Percentiles rank a stretch among this genome's conserved stretches.
Conservation (phyloP, 495 filamentous ascomycete genomes). For the Aspergillus cristatus region DNA sequence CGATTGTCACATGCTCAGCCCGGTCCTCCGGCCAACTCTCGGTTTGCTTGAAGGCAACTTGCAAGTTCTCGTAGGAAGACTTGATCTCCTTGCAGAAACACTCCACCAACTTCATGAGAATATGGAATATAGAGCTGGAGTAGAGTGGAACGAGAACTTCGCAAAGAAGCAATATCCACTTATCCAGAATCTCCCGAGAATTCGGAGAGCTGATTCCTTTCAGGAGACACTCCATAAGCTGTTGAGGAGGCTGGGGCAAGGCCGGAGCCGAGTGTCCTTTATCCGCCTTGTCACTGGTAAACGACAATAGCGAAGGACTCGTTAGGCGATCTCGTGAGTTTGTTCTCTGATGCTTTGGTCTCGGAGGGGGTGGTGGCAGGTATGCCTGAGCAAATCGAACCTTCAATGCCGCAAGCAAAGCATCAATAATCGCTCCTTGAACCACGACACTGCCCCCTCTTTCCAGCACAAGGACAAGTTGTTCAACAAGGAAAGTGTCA, state of each 20-base stretch:
- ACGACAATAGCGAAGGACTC: slow-evolving; percentile 39
- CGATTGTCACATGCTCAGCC: slow-evolving; percentile 47
- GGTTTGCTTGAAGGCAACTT: slow-evolving; percentile 33
- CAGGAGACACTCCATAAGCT: slow-evolving; percentile 72
- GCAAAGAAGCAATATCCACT: slow-evolving; percentile 81
- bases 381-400: slow-evolving; percentile 47
- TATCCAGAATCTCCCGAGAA: slow-evolving; percentile 72
- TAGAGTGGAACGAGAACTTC: slow-evolving; percentile 71
- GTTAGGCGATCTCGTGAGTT: slow-evolving; percentile 36
- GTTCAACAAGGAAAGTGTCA: slow-evolving; percentile 62
- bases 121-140: slow-evolving; percentile 75
- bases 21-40: slow-evolving; percentile 36
- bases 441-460: slow-evolving; percentile 36
- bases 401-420: slow-evolving; percentile 60
- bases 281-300: slow-evolving; percentile 39
- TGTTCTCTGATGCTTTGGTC: slow-evolving; percentile 33
- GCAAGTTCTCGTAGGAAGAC: slow-evolving; percentile 57
- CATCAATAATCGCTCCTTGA: slow-evolving; percentile 67
- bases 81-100: slow-evolving; percentile 72
- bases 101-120: slow-evolving; percentile 81
- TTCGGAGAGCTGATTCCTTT: slow-evolving; percentile 68
- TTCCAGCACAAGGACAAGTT: slow-evolving; percentile 54
- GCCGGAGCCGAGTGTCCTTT: slow-evolving; percentile 19
- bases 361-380: slow-evolving; percentile 24
- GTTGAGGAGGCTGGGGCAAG: slow-evolving; percentile 53